Percentiles rank a stretch among this genome's conserved stretches.
These are phyloP conservation scores for Piloderma croceum DNA, from an alignment of 768 basidiomycete genomes.

Conservation along the genomic window DNA sequence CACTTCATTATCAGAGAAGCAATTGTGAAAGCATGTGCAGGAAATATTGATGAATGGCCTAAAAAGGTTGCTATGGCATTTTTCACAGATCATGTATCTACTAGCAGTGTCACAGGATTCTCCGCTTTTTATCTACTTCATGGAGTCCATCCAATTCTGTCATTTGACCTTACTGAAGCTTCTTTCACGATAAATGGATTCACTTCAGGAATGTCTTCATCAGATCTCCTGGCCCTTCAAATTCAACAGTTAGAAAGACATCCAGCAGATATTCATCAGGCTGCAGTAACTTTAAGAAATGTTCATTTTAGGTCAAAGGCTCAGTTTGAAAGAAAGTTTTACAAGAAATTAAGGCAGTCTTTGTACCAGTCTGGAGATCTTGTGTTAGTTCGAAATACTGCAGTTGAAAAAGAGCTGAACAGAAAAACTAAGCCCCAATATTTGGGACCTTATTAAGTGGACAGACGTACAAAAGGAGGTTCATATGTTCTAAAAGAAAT, in stretches of 20 bases:
- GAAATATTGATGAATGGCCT: constrained; percentile 2
- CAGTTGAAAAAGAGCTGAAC: constrained; percentile 23
- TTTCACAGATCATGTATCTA: constrained; percentile 17
- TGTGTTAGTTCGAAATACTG: constrained; percentile 31
- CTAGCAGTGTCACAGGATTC: constrained; percentile 14
- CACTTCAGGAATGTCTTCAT: constrained; percentile 6
- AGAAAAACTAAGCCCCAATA: constrained; percentile 29
- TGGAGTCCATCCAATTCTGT: constrained; percentile 24
- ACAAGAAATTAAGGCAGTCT: constrained; percentile 14
- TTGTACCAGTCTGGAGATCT: constrained; percentile 27
- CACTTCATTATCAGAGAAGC: constrained; percentile 26
- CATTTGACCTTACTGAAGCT: constrained; percentile 27
- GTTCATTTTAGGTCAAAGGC: constrained; percentile 14
- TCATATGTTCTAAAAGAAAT: constrained; percentile 28
- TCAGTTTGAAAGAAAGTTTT: constrained; percentile 21
- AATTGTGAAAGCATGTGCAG: constrained; percentile 26
- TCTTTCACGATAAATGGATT: constrained; percentile 24
- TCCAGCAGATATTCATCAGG: constrained; percentile 15
- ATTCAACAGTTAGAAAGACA: constrained; percentile 22
- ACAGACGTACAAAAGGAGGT: constrained; percentile 20
- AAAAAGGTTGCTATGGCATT: background rate
- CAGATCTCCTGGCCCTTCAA: constrained; percentile 18
- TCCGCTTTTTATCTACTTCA: constrained; percentile 21
- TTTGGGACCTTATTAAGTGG: constrained; percentile 32
- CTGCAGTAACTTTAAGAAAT: constrained; percentile 12